Percentiles rank a stretch among this genome's conserved stretches.
Evolutionary conservation across 2,329 filamentous ascomycete species (phyloP).

Genomic region (Zymoseptoria pseudotritici): DNA sequence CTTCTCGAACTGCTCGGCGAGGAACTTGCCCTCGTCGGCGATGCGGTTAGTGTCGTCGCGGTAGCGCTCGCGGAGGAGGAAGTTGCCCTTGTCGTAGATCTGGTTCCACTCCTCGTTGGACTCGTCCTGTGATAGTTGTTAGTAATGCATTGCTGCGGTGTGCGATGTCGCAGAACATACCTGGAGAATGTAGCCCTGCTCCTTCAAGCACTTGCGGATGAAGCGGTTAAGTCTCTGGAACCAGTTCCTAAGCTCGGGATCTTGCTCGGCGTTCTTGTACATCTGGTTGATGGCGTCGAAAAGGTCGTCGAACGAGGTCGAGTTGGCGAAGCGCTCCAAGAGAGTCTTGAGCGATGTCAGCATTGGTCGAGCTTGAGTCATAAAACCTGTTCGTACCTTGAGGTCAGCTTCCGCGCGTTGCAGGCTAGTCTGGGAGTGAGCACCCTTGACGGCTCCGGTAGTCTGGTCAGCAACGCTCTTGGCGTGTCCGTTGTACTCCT

Average conservation of each 20-base stretch:
- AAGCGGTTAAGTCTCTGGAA: slow-evolving; percentile 73
- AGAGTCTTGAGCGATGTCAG: slow-evolving; percentile 59
- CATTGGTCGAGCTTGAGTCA: slow-evolving; percentile 34
- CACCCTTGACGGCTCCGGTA: slow-evolving; percentile 63
- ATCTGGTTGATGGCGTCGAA: slow-evolving; percentile 78
- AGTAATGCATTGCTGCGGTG: neutral
- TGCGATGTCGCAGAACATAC: neutral
- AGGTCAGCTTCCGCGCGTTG: slow-evolving; percentile 69
- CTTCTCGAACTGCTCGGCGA: slow-evolving; percentile 80
- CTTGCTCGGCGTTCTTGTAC: slow-evolving; percentile 78
- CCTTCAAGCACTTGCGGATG: slow-evolving; percentile 72
- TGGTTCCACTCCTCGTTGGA: slow-evolving; percentile 76
- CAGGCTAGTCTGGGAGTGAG: slow-evolving; percentile 57
- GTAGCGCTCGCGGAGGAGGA: slow-evolving; percentile 83
- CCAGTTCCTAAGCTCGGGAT: slow-evolving; percentile 82
- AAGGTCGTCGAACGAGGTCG: slow-evolving; percentile 79
- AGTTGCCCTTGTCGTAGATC: slow-evolving; percentile 78
- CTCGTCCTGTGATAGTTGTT: slow-evolving; percentile 49
- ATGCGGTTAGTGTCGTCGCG: slow-evolving; percentile 76
- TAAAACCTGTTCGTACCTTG: slow-evolving; percentile 50
- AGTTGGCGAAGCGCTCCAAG: slow-evolving; percentile 92
- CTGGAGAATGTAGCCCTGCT: slow-evolving; percentile 79
- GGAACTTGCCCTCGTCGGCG: slow-evolving; percentile 81
- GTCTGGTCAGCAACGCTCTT: slow-evolving; percentile 58
- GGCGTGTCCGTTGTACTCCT: slow-evolving; percentile 74